Evolutionary conservation across 352 stramenopile genomes (phyloP), one percentile per base, ranked within the genome.

Genomic region (Phytophthora nicotianae): DNA sequence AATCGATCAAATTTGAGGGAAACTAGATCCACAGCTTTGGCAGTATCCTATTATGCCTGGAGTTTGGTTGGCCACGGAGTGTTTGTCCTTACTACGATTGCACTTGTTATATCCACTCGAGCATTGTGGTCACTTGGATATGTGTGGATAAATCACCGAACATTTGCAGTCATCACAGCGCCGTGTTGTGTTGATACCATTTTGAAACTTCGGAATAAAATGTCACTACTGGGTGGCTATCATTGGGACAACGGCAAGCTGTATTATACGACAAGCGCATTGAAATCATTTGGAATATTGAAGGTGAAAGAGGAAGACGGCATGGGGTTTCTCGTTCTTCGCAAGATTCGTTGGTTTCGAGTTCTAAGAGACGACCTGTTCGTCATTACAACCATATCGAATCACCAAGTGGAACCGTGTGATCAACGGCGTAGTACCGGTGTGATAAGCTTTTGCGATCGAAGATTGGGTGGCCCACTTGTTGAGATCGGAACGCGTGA

Each of bases 1-100:
- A 38, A n/a, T 38, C 32, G 32, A 5, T 38, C 32, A n/a, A n/a
- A 38, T 2, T 14, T 68, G 2, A 55, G 54, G 14, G 41, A 70
- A 14, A 52, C 65, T 2, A n/a, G 27, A 8, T 10, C 37, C 20
- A 52, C 24, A 16, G 54, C 60, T 3, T 6, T 51, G 11, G 42
- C 58, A n/a, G 48, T 65, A 2, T 65, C 53, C 5, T 66, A 61
- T 24, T 66, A 66, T 35, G 50, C 23, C 5, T 66, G 50, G 32
- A 38, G 32, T n/a, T 38, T 38, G 32, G 32, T 38, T 38, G 32
- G 32, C 32, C 32, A 38, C 32, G 58, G 59, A 0, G 27, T 58
- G 0, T 51, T 73, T 14, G 59, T 73, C 3, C 35, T 68, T 1
- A 21, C 20, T 33, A 57, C 48, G 11, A 47, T 54, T 38, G 42